These are phyloP conservation scores for Saitozyma podzolica DNA, from an alignment of 768 basidiomycete species.

Conservation along the genomic window DNA sequence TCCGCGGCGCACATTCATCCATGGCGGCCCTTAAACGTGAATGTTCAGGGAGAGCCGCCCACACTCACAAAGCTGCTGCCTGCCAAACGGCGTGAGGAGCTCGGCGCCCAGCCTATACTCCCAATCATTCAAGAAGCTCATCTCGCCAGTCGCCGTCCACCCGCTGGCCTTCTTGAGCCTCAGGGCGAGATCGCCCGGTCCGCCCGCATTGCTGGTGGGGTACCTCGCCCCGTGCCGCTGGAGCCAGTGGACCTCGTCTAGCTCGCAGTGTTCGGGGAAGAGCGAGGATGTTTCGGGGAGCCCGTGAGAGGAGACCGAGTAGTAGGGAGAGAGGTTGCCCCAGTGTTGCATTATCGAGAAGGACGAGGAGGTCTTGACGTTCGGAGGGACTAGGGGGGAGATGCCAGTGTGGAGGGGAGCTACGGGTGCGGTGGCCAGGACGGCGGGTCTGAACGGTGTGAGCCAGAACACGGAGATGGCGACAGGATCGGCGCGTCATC, in stretches of 20 bases:
- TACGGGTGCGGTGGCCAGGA: conserved; percentile 43
- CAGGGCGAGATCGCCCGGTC: conserved; percentile 28
- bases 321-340: conserved; percentile 51
- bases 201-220: conserved; percentile 40
- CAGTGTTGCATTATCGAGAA: conserved; percentile 50
- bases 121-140: conserved; percentile 82
- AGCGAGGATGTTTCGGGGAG: conserved; percentile 39
- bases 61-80: conserved; percentile 68
- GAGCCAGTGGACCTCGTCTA: conserved; percentile 48
- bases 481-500: not conserved
- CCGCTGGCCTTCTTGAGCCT: conserved; percentile 25
- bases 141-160: conserved; percentile 59
- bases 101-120: conserved; percentile 85
- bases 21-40: no score
- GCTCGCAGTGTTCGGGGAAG: conserved; percentile 38
- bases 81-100: conserved; percentile 80
- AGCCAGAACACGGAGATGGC: not conserved
- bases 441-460: conserved; percentile 29
- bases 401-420: conserved; percentile 39
- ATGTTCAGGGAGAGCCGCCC: not conserved
- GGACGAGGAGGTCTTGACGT: conserved; percentile 11
- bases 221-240: conserved; percentile 52
- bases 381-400: conserved; percentile 40
- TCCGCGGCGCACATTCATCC: no score
- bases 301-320: conserved; percentile 46